Conservation (phyloP, 139 green algal species). For the Asterochloris erici region DNA sequence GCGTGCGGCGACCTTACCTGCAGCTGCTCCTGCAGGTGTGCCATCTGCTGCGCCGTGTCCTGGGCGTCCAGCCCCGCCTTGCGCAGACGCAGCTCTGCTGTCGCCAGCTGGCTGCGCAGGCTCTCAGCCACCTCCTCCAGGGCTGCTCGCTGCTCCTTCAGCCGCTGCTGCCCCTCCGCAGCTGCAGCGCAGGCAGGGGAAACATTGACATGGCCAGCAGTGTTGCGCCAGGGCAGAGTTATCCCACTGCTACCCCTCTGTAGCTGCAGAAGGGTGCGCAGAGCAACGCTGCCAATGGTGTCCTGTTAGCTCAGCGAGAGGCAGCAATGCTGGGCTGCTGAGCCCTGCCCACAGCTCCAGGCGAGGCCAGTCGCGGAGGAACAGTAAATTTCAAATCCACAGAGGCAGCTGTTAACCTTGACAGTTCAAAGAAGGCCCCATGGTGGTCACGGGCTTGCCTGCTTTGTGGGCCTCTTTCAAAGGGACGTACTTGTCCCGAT, state of each 20-base stretch:
- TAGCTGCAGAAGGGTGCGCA: too few relatives aligned
- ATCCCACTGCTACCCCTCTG: too few relatives aligned
- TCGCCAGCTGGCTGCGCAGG: constrained; percentile 10
- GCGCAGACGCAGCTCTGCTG: constrained; percentile 1
- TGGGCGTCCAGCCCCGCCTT: constrained; percentile 5
- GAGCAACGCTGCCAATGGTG: too few relatives aligned
- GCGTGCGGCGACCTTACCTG: not conserved
- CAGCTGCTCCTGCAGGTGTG: not conserved
- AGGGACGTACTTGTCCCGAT: constrained; percentile 19
- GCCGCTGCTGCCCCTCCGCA: not conserved
- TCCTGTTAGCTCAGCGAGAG: too few relatives aligned
- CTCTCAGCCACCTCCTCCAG: not conserved
- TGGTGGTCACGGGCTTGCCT: not conserved
- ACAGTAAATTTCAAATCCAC: too few relatives aligned
- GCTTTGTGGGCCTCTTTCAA: not conserved
- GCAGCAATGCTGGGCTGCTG: too few relatives aligned
- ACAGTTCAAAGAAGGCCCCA: too few relatives aligned
- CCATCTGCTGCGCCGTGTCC: constrained; percentile 1
- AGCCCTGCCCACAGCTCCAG: too few relatives aligned
- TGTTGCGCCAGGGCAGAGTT: too few relatives aligned
- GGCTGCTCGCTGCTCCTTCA: constrained; percentile 7
- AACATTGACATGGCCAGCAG: too few relatives aligned
- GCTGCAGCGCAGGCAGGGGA: not conserved
- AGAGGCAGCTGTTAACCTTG: too few relatives aligned
- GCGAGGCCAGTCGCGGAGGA: too few relatives aligned